Base-by-base conservation (phyloP, 1,284 basidiomycete species). In the Spongispora temasekensis region DNA sequence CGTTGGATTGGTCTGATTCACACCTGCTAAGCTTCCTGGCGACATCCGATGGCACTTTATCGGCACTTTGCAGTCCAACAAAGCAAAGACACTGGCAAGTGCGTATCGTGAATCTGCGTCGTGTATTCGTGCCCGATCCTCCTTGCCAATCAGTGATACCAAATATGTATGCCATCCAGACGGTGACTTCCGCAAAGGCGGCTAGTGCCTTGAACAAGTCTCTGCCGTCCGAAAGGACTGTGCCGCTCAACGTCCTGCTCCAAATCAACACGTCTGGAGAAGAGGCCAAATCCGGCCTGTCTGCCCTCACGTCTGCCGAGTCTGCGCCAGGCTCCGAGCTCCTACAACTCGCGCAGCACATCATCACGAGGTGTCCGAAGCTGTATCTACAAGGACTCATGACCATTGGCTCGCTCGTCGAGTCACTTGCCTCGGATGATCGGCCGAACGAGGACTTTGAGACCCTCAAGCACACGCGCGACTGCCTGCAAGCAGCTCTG, bases 11-110 rank as follows among this genome's bases (percentile, higher is more conserved):
- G 55, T 44, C 53, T 60, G 51, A 56, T 64, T 31, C 17, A 42
- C 55, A 21, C 60, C 27, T 70, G n/a, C n/a, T n/a, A n/a, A 95
- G 93, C 83, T 96, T 19, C 94, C 95, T 0, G 64, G 68, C 28
- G 90, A 93, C 65, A 94, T 97, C 68, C 82, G 89, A 64, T 99
- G 97, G 97, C 97, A 98, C 77, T 98, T 98, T 74, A 97, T 99
- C 66, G 97, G 97, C 7, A 87, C 90, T 1, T 78, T 99, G 28
- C 97, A 99, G 75, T 94, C 93, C 37, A 99, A 98, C 79, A 99
- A 99, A 76, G 88, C 91, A 51, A 99, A 97, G 77, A 78, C 83
- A 21, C 82, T 97, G n/a, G 94, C 95, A 19, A 80, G 95, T 95
- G 53, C 51, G 60, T 58, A 30, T 27, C 46, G 23, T 64, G 27